Evolutionary conservation across 2,329 filamentous ascomycete species (phyloP), one percentile per base, ranked within the genome.

Genomic region (Fusarium euwallaceae): DNA sequence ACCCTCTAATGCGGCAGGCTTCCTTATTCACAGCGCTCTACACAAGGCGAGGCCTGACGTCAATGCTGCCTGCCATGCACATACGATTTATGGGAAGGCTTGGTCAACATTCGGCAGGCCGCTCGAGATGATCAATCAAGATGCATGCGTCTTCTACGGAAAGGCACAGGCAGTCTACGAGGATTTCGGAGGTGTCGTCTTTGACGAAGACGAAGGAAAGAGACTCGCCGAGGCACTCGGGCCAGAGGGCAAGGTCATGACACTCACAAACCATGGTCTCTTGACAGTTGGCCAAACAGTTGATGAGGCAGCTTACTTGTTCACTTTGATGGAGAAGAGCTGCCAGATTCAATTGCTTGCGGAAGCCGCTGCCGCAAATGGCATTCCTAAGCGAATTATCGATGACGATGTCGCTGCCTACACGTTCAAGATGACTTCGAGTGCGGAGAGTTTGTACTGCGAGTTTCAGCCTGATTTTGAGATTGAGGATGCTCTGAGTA

Each of bases 191-290:
- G 53, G 53, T 12, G 32, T 56, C 11, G 53, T 56, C n/a, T 34
- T 56, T 6, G 53, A 56, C 4, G 65, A 61, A 71, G 22, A 76
- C 74, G 55, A 59, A 22, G 27, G 32, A 14, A 36, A 27, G 14
- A 59, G 27, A 24, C 34, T 59, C 22, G 32, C 34, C 6, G 55
- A 37, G 24, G 55, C 55, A 20, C n/a, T 37, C n/a, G 32, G 55
- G 2, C 16, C 34, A 37, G 36, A 36, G n/a, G 32, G 32, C 11
- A 29, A 34, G 14, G 53, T 36, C 29, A 34, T 34, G 27, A 56
- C 32, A 17, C 53, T 56, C 1, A 29, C 29, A 34, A 56, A 36
- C 8, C 53, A 56, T 56, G 53, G 53, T 56, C 29, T 56, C 27
- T 34, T 56, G n/a, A 56, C 53, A 14, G 53, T 34, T 32, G 53